Percentiles rank a stretch among this genome's conserved stretches.
Evolutionary conservation across 495 filamentous ascomycete species (phyloP).

Genomic region (Aspergillus ellipticus): DNA sequence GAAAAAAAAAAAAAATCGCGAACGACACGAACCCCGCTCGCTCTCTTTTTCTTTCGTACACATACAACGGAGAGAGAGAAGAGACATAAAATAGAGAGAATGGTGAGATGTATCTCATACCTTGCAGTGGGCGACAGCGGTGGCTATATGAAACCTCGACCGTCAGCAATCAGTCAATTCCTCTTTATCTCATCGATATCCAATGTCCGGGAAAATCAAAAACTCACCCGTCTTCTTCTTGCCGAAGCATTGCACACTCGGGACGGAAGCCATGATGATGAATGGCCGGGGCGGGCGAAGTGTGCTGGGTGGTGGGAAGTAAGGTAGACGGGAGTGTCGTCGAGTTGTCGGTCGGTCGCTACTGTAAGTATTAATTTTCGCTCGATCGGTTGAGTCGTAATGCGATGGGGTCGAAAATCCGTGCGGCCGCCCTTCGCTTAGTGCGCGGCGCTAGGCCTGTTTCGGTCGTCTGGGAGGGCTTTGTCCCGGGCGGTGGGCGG

Average conservation of each 20-base stretch:
- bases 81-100: slow-evolving; percentile 2
- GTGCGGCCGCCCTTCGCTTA: slow-evolving; percentile 47
- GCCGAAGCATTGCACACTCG: slow-evolving; percentile 93
- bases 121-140: slow-evolving; percentile 92
- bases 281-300: slow-evolving; percentile 45
- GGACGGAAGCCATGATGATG: slow-evolving; percentile 69
- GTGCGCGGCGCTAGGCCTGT: slow-evolving; percentile 17
- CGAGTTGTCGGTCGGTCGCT: slow-evolving; percentile 15
- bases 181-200: background rate
- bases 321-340: slow-evolving; percentile 10
- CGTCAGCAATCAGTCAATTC: background rate
- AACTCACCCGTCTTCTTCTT: slow-evolving; percentile 79
- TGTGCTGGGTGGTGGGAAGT: slow-evolving; percentile 29
- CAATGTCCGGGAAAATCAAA: slow-evolving; percentile 6
- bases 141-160: slow-evolving; percentile 50
- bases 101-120: slow-evolving; percentile 58
- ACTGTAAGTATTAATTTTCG: slow-evolving; percentile 14
- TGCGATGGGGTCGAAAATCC: too few relatives aligned
- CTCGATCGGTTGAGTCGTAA: too few relatives aligned
- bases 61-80: slow-evolving; percentile 4
- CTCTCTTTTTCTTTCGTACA: too few relatives aligned
- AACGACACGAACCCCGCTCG: too few relatives aligned
- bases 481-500: slow-evolving; percentile 27
- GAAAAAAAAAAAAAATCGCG: too few relatives aligned
- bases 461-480: background rate